Percentiles rank a stretch among this genome's conserved stretches.
These are phyloP conservation scores for Cerioporus squamosus DNA, from an alignment of 1,284 basidiomycete species.

Conservation along the genomic window DNA sequence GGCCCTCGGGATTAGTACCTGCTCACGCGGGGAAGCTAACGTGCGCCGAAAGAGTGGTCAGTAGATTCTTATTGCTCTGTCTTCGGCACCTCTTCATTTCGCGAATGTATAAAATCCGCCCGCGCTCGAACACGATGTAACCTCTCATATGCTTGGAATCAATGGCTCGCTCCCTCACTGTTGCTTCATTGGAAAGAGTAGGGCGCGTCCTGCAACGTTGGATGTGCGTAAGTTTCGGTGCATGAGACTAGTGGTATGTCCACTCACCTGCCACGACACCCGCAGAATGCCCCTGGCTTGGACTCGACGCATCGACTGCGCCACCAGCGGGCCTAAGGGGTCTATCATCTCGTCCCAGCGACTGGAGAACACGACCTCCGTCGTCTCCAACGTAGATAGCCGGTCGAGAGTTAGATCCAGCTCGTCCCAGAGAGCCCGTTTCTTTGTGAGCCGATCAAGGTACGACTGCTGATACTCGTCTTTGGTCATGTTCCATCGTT, in stretches of 20 bases:
- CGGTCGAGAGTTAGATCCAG: neutral
- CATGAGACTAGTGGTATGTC: neutral
- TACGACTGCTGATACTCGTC: neutral
- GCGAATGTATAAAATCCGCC: too few species aligned
- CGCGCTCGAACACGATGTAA: too few species aligned
- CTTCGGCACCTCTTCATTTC: too few species aligned
- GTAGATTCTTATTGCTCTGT: too few species aligned
- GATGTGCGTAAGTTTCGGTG: neutral
- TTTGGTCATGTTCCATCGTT: neutral
- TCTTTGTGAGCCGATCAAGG: neutral
- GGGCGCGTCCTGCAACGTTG: neutral
- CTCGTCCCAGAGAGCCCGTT: neutral
- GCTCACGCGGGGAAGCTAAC: slow-evolving; percentile 12
- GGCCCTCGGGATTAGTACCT: slow-evolving; percentile 18
- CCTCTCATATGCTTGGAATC: too few species aligned
- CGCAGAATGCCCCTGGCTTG: neutral
- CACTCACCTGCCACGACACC: neutral
- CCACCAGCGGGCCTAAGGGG: neutral
- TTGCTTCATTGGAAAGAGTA: neutral
- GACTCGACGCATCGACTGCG: neutral
- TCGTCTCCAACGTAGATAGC: neutral
- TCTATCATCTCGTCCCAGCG: neutral
- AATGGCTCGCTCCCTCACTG: neutral
- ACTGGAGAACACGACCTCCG: neutral
- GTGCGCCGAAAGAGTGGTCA: slow-evolving; percentile 5